Evolutionary conservation across 306 rosid genomes (phyloP).

Genomic region (Mimosa pudica): DNA sequence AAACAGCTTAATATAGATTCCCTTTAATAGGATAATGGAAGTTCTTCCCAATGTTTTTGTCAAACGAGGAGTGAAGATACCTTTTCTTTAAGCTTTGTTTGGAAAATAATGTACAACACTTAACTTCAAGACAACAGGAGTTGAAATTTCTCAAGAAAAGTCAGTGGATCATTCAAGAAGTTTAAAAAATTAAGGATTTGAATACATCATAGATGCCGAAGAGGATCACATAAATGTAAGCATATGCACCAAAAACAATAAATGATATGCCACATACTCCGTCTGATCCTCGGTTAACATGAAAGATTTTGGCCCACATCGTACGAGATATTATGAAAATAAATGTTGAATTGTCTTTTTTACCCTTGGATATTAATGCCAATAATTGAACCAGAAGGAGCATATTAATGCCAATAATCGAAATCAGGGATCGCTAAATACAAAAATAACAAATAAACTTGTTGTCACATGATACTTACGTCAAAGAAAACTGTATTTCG

Average conservation of each 20-base stretch:
- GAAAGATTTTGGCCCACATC: no score
- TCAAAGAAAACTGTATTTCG: conserved; percentile 97
- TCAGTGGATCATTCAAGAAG: background rate
- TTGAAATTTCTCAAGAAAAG: background rate
- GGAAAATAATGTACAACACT: background rate
- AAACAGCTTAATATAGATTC: background rate
- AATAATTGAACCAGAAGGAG: no score
- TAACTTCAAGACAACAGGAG: background rate
- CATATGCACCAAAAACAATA: background rate
- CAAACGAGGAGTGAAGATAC: background rate
- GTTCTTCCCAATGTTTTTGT: background rate
- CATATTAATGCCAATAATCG: conserved; percentile 1
- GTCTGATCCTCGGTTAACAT: no score
- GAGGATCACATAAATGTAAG: conserved; percentile 5
- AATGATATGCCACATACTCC: background rate
- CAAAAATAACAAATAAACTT: background rate
- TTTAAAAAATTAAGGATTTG: background rate
- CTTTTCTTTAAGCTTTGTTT: background rate
- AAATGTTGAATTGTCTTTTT: no score
- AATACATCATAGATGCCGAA: background rate
- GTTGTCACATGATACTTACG: conserved; percentile 50
- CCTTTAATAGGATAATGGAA: background rate
- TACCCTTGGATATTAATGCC: no score
- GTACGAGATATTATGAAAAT: no score
- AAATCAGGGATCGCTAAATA: background rate